Base-by-base conservation (phyloP, 2,329 filamentous ascomycete genomes). In the Verticillium tricorpus region DNA sequence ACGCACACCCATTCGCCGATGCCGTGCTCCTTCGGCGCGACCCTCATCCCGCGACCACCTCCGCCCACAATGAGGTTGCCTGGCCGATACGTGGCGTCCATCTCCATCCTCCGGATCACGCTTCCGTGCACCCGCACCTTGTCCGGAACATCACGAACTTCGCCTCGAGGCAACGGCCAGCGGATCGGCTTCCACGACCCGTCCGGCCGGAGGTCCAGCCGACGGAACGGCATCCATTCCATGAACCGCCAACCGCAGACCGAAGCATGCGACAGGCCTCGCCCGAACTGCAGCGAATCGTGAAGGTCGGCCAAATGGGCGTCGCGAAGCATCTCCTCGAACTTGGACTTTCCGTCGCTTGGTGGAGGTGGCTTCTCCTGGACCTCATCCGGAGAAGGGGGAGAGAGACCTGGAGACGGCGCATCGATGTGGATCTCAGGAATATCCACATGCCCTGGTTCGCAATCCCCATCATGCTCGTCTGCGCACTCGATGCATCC, bases 41-140 rank as follows among this genome's bases (percentile, higher is more conserved):
- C 76, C 31, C 85, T 80, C 1, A 86, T 79, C 1, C 91, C 91
- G 34, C 91, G 79, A 0, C 91, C 91, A 17, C 91, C 91, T 1
- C 91, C 91, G 0, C 91, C 91, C 2, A 93, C 75, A 63, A 95
- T 92, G 60, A 95, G 72, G 64, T 95, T 95, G 0, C 91, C 91
- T 0, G 91, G 91, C 0, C 91, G 81, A 69, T 94, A 95, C 0
- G 68, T 77, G 1, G 79, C 71, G 63, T 93, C 83, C 8, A 77
- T 73, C 56, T 85, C 73, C 86, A 95, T 89, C 7, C 91, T 83
- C 19, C 85, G 84, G 62, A 95, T 86, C 0, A 92, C 91, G 25
- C 88, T 91, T 52, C 87, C 84, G 68, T 95, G 91, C 2, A 95
- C 84, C 25, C 87, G 80, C 1, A 88, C 90, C 60, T 88, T 80